Evolutionary conservation across 2,329 filamentous ascomycete genomes (phyloP).

Genomic region (Hypoxylon sp.): DNA sequence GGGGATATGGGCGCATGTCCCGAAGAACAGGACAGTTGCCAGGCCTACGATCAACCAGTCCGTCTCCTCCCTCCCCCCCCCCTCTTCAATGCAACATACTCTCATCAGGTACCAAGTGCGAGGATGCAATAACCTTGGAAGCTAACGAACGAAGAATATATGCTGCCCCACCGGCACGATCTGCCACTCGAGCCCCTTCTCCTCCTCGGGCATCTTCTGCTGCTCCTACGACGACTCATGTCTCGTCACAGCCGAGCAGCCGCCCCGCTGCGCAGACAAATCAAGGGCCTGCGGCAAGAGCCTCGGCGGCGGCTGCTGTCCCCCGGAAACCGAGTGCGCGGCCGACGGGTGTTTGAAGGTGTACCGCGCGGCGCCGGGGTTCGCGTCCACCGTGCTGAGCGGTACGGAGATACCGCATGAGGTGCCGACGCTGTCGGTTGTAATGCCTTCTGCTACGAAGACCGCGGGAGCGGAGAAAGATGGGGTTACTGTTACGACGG

Average conservation of each 20-base stretch:
- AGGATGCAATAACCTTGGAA: too few species aligned
- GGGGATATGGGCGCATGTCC: conserved; percentile 11
- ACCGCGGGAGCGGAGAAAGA: background rate
- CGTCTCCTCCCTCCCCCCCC: conserved; percentile 6
- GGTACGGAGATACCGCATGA: conserved; percentile 3
- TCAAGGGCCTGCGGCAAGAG: conserved; percentile 32
- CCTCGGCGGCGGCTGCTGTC: conserved; percentile 47
- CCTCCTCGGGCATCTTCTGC: conserved; percentile 48
- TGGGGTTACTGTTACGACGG: conserved; percentile 31
- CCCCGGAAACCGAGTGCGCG: conserved; percentile 34
- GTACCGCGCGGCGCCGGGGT: conserved; percentile 39
- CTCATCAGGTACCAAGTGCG: background rate
- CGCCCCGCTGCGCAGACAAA: conserved; percentile 32
- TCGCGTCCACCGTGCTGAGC: conserved; percentile 18
- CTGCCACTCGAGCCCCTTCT: conserved; percentile 43
- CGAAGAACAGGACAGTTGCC: conserved; percentile 37
- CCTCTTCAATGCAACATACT: background rate
- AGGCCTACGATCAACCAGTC: conserved; percentile 38
- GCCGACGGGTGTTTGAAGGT: conserved; percentile 41
- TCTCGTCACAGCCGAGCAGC: conserved; percentile 12
- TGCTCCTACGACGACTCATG: conserved; percentile 30
- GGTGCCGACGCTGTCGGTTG: background rate
- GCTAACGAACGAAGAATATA: conserved; percentile 39
- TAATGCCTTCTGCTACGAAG: background rate
- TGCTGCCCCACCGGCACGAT: conserved; percentile 44